These are phyloP conservation scores for Melaleuca quinquenervia DNA, from an alignment of 345 rosid genomes.

Conservation along the genomic window DNA sequence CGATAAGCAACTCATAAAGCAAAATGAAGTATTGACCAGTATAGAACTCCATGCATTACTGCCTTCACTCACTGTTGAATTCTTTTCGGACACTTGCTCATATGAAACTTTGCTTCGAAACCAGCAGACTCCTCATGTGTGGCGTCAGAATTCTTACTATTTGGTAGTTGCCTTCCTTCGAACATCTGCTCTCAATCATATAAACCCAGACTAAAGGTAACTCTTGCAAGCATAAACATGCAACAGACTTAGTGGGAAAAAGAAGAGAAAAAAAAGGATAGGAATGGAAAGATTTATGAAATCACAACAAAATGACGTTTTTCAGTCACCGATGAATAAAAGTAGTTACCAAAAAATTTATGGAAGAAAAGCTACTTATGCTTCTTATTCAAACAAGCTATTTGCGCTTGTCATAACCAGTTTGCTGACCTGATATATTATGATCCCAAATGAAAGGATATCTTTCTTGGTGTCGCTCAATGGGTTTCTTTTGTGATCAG, in stretches of 20 bases:
- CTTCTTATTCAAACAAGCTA: background rate
- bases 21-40: background rate
- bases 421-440: conserved; percentile 33
- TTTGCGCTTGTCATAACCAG: background rate
- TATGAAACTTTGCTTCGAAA: conserved; percentile 21
- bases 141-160: conserved; percentile 1
- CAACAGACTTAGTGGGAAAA: background rate
- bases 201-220: background rate
- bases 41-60: background rate
- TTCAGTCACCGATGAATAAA: background rate
- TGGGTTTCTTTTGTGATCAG: conserved; percentile 3
- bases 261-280: background rate
- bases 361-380: background rate
- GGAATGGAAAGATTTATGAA: background rate
- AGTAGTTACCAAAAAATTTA: background rate
- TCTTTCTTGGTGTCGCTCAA: conserved; percentile 23
- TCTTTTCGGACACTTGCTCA: conserved; percentile 29
- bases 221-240: background rate
- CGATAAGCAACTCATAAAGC: background rate
- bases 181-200: conserved; percentile 27
- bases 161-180: conserved; percentile 21
- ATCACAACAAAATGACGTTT: background rate
- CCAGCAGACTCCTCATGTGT: conserved; percentile 7
- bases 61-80: conserved; percentile 28
- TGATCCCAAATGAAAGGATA: conserved; percentile 23